These are phyloP conservation scores for Trichoderma citrinoviride DNA, from an alignment of 2,329 filamentous ascomycete genomes.

Conservation along the genomic window DNA sequence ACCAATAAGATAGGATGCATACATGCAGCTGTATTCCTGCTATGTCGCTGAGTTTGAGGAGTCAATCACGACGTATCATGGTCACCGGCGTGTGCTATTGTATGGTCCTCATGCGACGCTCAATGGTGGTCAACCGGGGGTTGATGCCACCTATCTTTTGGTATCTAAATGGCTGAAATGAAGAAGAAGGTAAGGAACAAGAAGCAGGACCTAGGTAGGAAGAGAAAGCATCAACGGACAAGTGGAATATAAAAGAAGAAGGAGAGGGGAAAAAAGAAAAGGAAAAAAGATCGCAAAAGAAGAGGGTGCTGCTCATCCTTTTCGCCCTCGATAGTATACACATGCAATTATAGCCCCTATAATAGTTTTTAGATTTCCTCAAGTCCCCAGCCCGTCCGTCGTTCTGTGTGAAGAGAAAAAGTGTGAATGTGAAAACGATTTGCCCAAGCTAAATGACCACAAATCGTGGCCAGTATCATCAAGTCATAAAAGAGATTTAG, in stretches of 20 bases:
- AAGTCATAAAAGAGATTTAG: slow-evolving; percentile 19
- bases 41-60: no score
- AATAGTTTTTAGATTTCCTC: background rate
- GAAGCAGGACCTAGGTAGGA: background rate
- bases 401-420: background rate
- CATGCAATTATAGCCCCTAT: slow-evolving; percentile 8
- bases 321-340: slow-evolving; percentile 13
- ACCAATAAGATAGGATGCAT: no score
- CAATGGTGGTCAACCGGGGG: background rate
- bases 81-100: background rate
- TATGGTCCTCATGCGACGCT: background rate
- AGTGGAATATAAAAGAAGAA: background rate
- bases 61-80: no score
- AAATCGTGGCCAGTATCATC: slow-evolving; percentile 17
- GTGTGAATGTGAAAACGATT: background rate
- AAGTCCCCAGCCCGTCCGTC: background rate
- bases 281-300: background rate
- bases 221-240: background rate
- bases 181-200: background rate
- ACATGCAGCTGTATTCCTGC: no score
- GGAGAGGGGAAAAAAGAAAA: background rate
- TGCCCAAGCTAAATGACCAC: slow-evolving; percentile 7
- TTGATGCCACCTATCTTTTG: background rate
- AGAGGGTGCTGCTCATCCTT: background rate
- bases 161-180: background rate